Evolutionary conservation across 2,329 filamentous ascomycete genomes (phyloP), one percentile per base, ranked within the genome.

Genomic region (Colletotrichum sp.): DNA sequence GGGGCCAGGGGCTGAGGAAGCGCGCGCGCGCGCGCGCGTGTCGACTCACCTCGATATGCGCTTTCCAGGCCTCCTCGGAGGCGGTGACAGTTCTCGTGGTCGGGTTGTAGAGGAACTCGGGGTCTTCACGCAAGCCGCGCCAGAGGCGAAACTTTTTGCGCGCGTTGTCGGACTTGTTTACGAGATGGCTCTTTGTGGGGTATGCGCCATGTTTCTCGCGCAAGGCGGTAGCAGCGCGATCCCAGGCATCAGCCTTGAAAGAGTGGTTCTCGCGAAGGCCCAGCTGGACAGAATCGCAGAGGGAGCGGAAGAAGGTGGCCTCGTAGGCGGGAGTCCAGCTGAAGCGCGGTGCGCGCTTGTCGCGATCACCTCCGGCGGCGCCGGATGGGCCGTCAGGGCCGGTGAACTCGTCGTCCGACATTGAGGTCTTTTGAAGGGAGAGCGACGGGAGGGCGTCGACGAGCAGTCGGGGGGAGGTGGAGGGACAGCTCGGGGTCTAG

Each of bases 151-250:
- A 92, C 79, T 90, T 90, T 82, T 92, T 92, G 67, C 90, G 87
- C 75, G 90, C 90, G 82, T 92, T 92, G 83, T 92, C 90, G 78
- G 89, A 91, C 84, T 92, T 92, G 85, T 92, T 92, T 82, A 92
- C 91, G 44, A 92, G 88, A 71, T 92, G 90, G 79, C 87, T 89
- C 83, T 92, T 92, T 77, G 90, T 88, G n/a, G 90, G 90, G 77
- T 87, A 91, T 62, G 90, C 90, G 80, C 86, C 86, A 79, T 92
- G 90, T 70, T 87, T 87, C 34, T 90, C 88, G 83, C 89, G 87
- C 71, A 92, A 83, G 36, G 89, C 90, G 63, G 86, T 84, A 71
- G 88, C 87, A 62, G 90, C 90, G 78, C 89, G 89, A 72, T 92
- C 89, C 90, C 90, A 92, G 3, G 90, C 90, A 80, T 91, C 90